Base-by-base conservation (phyloP, 2,329 filamentous ascomycete genomes). In the Corniculantispora saksenae region DNA sequence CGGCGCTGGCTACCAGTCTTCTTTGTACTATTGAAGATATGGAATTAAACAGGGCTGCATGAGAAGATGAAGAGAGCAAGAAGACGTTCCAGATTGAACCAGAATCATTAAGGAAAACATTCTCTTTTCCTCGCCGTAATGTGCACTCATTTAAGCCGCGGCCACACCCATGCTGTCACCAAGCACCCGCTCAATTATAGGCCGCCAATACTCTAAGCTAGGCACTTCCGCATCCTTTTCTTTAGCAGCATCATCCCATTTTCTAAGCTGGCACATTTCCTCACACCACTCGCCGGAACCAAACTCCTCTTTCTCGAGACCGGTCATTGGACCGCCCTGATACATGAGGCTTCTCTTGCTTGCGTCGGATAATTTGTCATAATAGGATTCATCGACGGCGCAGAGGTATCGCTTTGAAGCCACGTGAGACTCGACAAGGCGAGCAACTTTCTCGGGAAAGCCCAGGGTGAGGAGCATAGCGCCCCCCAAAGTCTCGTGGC, bases 191-290 rank as follows among this genome's bases (percentile, higher is more conserved):
- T 64, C 62, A 27, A 64, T 53, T 9, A 64, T 55, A 6, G 62
- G 55, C 6, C 62, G 51, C 62, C 55, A 64, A 10, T 55, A 59
- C 21, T 64, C 62, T 23, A 64, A 17, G 19, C 43, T 47, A 35
- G 45, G 32, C 1, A 64, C 62, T 12, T 35, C 13, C 3, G 53
- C 21, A n/a, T 60, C 62, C 47, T 59, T 63, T 43, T 63, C 61
- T 45, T 69, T 69, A 21, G 68, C 68, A n/a, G 64, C 67, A 23
- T 69, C 68, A 50, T 69, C 68, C 68, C 68, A 68, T 21, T 32
- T 62, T 23, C 68, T 27, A 23, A 69, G 58, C 54, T 61, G 64
- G 23, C 68, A 68, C 68, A 69, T 69, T 19, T 68, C 68, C 13
- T 15, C 5, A 47, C 68, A 67, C 68, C 65, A 68, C 29, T 43